phyloP scores from a whole-genome alignment of 352 stramenopile species.

The Globisporangium parvum region DNA sequence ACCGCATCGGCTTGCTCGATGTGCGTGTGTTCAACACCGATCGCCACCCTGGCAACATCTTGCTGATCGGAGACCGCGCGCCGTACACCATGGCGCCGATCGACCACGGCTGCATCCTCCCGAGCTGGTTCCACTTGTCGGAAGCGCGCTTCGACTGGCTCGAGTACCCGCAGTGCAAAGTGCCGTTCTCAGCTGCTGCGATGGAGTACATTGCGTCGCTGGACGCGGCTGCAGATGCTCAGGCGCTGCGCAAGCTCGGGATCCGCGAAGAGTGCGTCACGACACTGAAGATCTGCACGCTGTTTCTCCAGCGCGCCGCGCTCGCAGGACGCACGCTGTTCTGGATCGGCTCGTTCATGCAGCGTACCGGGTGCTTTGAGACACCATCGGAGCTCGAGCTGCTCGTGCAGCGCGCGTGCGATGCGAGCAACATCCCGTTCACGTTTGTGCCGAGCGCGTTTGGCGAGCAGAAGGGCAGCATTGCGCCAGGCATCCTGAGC shows the following conservation, averaged over 20 bases:
- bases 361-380: constrained; percentile 62
- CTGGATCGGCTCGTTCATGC: constrained; percentile 73
- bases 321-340: constrained; percentile 38
- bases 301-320: constrained; percentile 58
- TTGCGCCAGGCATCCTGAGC: constrained; percentile 50
- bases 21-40: constrained; percentile 85
- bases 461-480: constrained; percentile 49
- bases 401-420: constrained; percentile 40
- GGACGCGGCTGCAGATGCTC: constrained; percentile 44
- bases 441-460: constrained; percentile 50
- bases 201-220: constrained; percentile 51
- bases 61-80: constrained; percentile 69
- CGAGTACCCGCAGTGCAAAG: constrained; percentile 64
- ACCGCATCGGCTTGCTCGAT: constrained; percentile 78
- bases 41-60: constrained; percentile 75
- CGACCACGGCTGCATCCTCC: constrained; percentile 71
- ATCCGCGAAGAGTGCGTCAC: constrained; percentile 71
- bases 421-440: constrained; percentile 35
- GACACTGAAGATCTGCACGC: constrained; percentile 70
- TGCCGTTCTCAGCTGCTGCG: constrained; percentile 36
- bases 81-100: constrained; percentile 77
- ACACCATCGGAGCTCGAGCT: constrained; percentile 50
- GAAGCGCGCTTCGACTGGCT: constrained; percentile 81
- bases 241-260: constrained; percentile 38
- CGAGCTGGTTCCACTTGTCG: constrained; percentile 76